Evolutionary conservation across 2,329 filamentous ascomycete genomes (phyloP).

Genomic region (Calonectria ilicicola): DNA sequence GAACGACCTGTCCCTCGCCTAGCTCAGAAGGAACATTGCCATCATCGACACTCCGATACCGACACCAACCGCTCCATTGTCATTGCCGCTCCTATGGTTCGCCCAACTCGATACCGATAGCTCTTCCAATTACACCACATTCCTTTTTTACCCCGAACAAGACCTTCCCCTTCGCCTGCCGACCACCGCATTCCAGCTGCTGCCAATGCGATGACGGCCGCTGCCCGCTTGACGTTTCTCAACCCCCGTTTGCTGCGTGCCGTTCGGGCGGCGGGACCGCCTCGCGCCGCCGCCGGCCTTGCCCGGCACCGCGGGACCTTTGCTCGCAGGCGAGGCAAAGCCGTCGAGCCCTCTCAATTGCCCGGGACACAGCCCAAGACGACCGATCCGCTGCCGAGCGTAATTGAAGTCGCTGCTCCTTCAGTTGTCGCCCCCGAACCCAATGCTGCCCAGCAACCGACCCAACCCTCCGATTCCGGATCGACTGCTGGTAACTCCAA

Average conservation of each 20-base stretch:
- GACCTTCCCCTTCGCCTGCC: not conserved
- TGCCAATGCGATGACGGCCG: conserved; percentile 68
- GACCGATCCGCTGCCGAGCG: conserved; percentile 28
- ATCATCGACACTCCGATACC: conserved; percentile 2
- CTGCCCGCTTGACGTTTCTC: conserved; percentile 73
- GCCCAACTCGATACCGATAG: conserved; percentile 27
- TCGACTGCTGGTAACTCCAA: not conserved
- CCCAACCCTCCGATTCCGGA: conserved; percentile 18
- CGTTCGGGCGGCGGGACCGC: conserved; percentile 43
- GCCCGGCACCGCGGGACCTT: conserved; percentile 59
- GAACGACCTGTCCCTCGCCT: conserved; percentile 19
- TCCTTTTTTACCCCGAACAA: not conserved
- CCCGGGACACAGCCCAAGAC: conserved; percentile 34
- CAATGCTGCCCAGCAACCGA: conserved; percentile 14
- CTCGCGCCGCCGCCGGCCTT: conserved; percentile 54
- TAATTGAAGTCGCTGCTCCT: conserved; percentile 27
- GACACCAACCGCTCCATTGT: conserved; percentile 2
- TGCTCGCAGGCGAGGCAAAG: conserved; percentile 70
- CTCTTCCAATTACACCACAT: conserved; percentile 14
- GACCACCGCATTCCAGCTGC: conserved; percentile 16
- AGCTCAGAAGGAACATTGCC: conserved; percentile 3
- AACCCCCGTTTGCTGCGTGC: conserved; percentile 76
- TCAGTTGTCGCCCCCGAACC: not conserved
- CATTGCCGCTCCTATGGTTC: conserved; percentile 29
- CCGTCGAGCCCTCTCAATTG: conserved; percentile 64